Base-by-base conservation (phyloP, 78 protist species). In the Polysphondylium violaceum region DNA sequence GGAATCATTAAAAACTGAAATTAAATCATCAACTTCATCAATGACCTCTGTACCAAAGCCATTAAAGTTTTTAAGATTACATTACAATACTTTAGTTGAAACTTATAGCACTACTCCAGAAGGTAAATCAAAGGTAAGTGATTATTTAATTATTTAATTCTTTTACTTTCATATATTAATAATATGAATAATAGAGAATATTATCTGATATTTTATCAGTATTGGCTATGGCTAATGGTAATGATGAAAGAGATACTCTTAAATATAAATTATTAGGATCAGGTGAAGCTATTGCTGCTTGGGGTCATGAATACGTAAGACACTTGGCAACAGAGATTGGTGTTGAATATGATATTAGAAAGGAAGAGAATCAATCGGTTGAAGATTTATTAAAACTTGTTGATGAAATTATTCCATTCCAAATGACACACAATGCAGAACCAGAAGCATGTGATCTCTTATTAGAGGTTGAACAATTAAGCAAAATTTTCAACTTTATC, bases 31-130 rank as follows among this genome's bases (percentile, higher is more conserved):
- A 1, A 98, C 99, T 7, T 63, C 95, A 2, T 91, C 97, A 35
- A 97, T 99, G 98, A 98, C 99, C 1, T 94, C 98, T 8, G 99
- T 97, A 9, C 99, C 99, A 59, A 98, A 98, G 93, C 99, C 99
- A 11, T 95, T 99, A 93, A 99, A 99, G 93, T 99, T 98, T 75
- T 58, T 98, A 25, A 86, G 97, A 11, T 86, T 94, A 21, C 99
- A 97, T 92, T 97, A 92, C 73, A 36, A 12, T 12, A 31, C 74
- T 2, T 74, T 98, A 21, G 83, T 69, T 4, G 93, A 43, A 1
- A 16, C 40, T 17, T 86, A 56, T 76, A 85, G 17, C 23, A 68
- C 0, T 25, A 21, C 60, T 21, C 2, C 78, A 40, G 43, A 74
- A 23, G 60, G 68, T 1, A 74, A 3, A 33, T 7, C 36, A 51